A percentile compares a stretch with the other conserved stretches of the same genome.
Evolutionary conservation across 495 filamentous ascomycete species (phyloP).

Genomic region (Penicillium silybi): DNA sequence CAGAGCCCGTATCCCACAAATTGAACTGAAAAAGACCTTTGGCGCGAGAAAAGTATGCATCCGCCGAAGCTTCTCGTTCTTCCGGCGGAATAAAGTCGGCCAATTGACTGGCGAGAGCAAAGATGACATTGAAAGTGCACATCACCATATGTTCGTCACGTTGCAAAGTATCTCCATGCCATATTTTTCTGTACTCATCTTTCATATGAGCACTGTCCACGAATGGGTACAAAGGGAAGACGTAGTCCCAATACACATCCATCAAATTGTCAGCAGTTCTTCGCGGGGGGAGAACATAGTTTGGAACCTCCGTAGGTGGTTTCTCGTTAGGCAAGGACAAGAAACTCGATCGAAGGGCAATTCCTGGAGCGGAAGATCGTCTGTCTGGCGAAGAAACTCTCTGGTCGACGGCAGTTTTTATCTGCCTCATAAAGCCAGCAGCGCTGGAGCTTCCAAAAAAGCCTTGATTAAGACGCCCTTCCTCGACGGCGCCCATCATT

Average conservation of each 20-base stretch:
- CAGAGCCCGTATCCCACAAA: conserved; percentile 37
- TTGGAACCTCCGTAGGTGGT: conserved; percentile 4
- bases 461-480: conserved; percentile 30
- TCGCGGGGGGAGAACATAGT: conserved; percentile 37
- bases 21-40: conserved; percentile 39
- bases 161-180: conserved; percentile 27
- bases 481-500: conserved; percentile 38
- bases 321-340: conserved; percentile 11
- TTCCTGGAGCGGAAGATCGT: conserved; percentile 10
- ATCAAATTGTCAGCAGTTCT: conserved; percentile 39
- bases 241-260: conserved; percentile 38
- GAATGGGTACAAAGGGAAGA: conserved; percentile 41
- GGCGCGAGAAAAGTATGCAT: conserved; percentile 37
- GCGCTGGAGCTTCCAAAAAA: conserved; percentile 39
- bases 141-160: conserved; percentile 39
- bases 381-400: conserved; percentile 23
- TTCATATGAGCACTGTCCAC: conserved; percentile 29
- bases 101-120: conserved; percentile 36
- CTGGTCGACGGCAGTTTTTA: conserved; percentile 34
- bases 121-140: conserved; percentile 41
- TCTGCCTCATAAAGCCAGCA: conserved; percentile 37
- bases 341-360: conserved; percentile 11
- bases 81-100: conserved; percentile 34
- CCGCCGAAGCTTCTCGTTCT: conserved; percentile 29
- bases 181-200: conserved; percentile 32